Evolutionary conservation across 352 stramenopile genomes (phyloP), one percentile per base, ranked within the genome.

Genomic region (Pythium aquatile): DNA sequence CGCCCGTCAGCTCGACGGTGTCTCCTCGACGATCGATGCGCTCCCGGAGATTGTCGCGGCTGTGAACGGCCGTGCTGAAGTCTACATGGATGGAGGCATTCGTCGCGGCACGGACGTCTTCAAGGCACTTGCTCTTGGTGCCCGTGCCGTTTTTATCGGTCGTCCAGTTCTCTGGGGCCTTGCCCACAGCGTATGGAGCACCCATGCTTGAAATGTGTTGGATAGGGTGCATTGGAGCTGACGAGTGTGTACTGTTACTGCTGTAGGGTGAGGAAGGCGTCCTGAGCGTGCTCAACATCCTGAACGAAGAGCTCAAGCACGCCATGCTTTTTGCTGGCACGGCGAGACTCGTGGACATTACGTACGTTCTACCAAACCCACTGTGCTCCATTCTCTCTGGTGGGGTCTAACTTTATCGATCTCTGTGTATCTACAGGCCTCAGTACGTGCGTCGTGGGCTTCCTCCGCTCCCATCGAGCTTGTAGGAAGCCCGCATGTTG

Each of bases 131-230:
- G 94, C 94, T 3, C 75, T 98, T 42, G 94, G 94, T 39, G 97
- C 97, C 29, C 93, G 89, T 53, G 96, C 96, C 1, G 97, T 99
- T 11, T 97, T 98, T 33, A 71, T 99, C 56, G 97, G 96, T 3
- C 97, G 96, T 28, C 97, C 97, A 5, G 75, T 98, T 20, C 93
- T 99, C 47, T 99, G 97, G 73, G 88, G 91, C 3, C 79, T 99
- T 55, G 79, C 91, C 6, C 81, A 96, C 58, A 97, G 87, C 55
- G 96, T 91, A 81, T 58, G 76, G 40, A 17, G 10, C 32, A 47
- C 14, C 28, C 28, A 16, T 5, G 20, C 48, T 42, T 42, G 10
- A 24, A 17, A 3, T 10, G 32, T 35, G 8, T 42, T 17, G 11
- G 11, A 42, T 17, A 16, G 37, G 16, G 26, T 14, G 16, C 26